Evolutionary conservation across 1,139 yeast species (phyloP), one percentile per base, ranked within the genome.

Genomic region (Suhomyces bolitotheri): DNA sequence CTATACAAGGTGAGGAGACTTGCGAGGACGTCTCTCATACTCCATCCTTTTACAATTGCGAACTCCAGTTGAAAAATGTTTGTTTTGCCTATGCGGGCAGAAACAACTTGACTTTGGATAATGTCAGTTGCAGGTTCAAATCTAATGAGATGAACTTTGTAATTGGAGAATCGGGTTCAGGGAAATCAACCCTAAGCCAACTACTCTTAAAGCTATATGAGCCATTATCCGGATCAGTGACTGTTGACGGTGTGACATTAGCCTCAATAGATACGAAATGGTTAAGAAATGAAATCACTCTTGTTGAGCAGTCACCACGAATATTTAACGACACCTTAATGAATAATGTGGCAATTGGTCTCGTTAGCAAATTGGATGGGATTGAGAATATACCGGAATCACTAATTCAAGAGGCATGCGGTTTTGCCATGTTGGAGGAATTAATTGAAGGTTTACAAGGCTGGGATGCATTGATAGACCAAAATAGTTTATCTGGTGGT

Each of bases 91-190:
- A 89, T 51, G 79, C 84, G 1, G 57, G 77, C 1, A 70, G 90
- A 44, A 64, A 68, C 0, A 65, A 67, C 4, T 50, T 51, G 1
- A 76, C 76, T 0, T 56, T 90, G 13, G 56, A 70, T 1, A 46
- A 71, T 30, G 62, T 83, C 1, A 52, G 60, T 13, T 43, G 85
- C 26, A 46, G 50, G 1, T 62, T 90, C 21, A 58, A 65, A 5
- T 57, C 75, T 0, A 72, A 76, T 1, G 49, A 64, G 25, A 54
- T 76, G 13, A 78, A 81, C 3, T 90, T 77, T 49, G 58, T 92
- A 2, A 74, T 92, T 31, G 98, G 98, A 0, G 71, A 73, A 42
- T 88, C 97, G 0, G 98, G 98, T 0, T 80, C 92, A 0, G 98
- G 98, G 0, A 92, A 92, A 55, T 88, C 97, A 0, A 85, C 97